Evolutionary conservation across 352 stramenopile genomes (phyloP), one percentile per base, ranked within the genome.

Genomic region (Phytophthora quininea): DNA sequence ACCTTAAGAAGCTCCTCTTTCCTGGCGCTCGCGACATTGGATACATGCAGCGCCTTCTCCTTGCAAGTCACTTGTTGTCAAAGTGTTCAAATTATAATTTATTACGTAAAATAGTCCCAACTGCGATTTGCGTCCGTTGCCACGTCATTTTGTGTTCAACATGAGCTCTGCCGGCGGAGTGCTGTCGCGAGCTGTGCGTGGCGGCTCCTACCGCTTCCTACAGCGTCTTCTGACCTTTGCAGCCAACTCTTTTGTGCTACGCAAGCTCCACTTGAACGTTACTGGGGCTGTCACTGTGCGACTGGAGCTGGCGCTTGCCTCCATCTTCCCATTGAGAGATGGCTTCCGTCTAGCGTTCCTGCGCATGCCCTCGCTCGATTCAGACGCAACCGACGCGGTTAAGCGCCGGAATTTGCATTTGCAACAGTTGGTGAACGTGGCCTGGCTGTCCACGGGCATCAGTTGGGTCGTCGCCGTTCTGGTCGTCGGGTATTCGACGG

Each of bases 271-370:
- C n/a, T 67, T 94, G 43, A 86, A 80, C 59, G 77, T 97, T 19
- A 89, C 91, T 0, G 91, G 91, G 33, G 80, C 84, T 53, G 87
- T 90, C 47, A 92, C 89, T 1, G 86, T 97, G 54, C 90, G 89
- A 7, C 77, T 97, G 37, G 93, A 98, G 65, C 75, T 98, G 35
- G 85, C 91, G 37, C 73, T 97, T 35, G 93, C 90, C 29, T 96
- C 89, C 42, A 88, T 92, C 59, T 96, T 98, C 58, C 80, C 97
- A 19, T 66, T 98, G n/a, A 85, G 91, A 33, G 91, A 97, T 59
- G 90, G 87, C 51, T 95, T 97, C 58, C 89, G 91, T 2, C 66
- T 97, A 19, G 89, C 89, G 12, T 94, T 94, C 53, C 75, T 97
- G 33, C 88, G 90, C 19, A 86, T 92, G 75, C 79, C 84, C 27